Evolutionary conservation across 805 yeast genomes (phyloP), one percentile per base, ranked within the genome.

Genomic region (Huiozyma naganishii): DNA sequence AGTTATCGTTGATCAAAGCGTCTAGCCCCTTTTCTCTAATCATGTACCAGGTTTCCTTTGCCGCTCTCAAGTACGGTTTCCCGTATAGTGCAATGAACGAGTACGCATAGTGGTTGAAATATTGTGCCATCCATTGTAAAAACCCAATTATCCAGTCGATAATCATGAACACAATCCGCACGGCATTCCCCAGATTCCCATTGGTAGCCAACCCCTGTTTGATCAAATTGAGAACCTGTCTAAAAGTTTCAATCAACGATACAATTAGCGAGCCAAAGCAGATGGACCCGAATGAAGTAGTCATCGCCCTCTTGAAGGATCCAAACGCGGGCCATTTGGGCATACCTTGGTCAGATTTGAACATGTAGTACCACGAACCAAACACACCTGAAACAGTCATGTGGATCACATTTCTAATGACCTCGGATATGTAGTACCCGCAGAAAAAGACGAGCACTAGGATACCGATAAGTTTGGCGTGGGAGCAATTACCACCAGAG

Each of bases 361-460:
- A 74, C 62, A 83, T 73, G 63, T 86, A 89, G 63, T 85, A 88
- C 96, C 97, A 89, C 7, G 90, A 76, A 7, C 96, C 96, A 59
- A 76, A 89, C 13, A 87, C 77, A 27, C 95, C 95, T 27, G 90
- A 73, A 39, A 86, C 79, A 1, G 88, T 76, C 23, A 82, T 83
- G 57, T 89, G 95, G 33, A 87, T 79, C 11, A 84, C 71, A 54
- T 84, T 87, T 64, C 80, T 79, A 45, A 85, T 69, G 13, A 88
- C 92, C 63, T 87, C 96, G 29, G 92, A 74, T 47, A 87, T 76
- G 60, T 77, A 83, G 59, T 76, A 88, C 13, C 95, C 95, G 5
- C 90, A 83, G 61, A 89, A 85, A 50, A 87, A 77, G 6, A 82
- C 77, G 62, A 75, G 81, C 28, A 87, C 77, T 48, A 86, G 63